These are phyloP conservation scores for Aquilaria yunnanensis DNA, from an alignment of 345 rosid species.

Conservation along the genomic window DNA sequence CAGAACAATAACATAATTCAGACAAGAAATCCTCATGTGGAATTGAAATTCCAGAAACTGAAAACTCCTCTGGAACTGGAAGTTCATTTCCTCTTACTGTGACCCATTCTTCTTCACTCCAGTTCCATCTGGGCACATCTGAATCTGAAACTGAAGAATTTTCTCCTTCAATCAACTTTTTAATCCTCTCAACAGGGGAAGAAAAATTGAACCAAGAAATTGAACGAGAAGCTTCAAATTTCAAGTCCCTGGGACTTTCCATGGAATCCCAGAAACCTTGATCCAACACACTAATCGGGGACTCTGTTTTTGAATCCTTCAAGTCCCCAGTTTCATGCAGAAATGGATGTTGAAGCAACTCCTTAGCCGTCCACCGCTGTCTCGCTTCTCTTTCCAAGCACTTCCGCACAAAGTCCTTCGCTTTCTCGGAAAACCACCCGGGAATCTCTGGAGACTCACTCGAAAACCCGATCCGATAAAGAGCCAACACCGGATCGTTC, in stretches of 20 bases:
- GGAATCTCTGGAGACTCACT: slow-evolving; percentile 62
- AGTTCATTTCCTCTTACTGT: slow-evolving; percentile 47
- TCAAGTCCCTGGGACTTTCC: slow-evolving; percentile 16
- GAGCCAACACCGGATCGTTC: slow-evolving; percentile 47
- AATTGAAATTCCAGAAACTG: slow-evolving; percentile 6
- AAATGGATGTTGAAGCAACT: too few relatives aligned
- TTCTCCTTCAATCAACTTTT: slow-evolving; percentile 30
- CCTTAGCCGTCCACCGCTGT: too few relatives aligned
- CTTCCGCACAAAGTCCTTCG: too few relatives aligned
- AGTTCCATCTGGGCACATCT: slow-evolving; percentile 22
- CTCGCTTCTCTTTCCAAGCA: too few relatives aligned
- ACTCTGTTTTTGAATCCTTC: too few relatives aligned
- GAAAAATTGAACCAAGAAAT: slow-evolving; percentile 4
- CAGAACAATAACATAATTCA: slow-evolving; percentile 10
- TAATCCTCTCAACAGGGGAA: slow-evolving; percentile 32
- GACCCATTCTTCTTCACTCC: slow-evolving; percentile 43
- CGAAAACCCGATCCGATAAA: slow-evolving; percentile 73
- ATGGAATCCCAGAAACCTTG: too few relatives aligned
- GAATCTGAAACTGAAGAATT: slow-evolving; percentile 4
- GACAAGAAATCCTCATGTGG: slow-evolving; percentile 18
- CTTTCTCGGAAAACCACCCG: slow-evolving; percentile 11
- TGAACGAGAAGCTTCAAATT: slow-evolving; percentile 13
- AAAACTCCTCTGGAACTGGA: slow-evolving; percentile 13
- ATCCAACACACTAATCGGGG: too few relatives aligned
- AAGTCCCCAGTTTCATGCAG: too few relatives aligned